phyloP scores from a whole-genome alignment of 768 basidiomycete genomes.

The Agrocybe praecox region DNA sequence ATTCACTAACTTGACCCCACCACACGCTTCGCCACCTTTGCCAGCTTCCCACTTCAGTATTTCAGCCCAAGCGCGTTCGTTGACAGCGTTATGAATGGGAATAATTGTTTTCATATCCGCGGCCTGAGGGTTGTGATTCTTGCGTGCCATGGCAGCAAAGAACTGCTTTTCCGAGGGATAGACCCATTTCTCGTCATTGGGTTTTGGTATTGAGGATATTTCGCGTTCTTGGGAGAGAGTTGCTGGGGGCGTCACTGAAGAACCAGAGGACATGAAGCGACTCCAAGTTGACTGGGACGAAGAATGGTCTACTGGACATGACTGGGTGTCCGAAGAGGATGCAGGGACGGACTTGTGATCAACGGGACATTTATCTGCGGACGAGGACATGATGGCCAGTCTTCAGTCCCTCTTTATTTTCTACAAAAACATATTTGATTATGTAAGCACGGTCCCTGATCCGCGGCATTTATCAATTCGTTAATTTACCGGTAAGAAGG shows the following conservation, averaged over 20 bases:
- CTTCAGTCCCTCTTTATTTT: slow-evolving; percentile 11
- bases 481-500: slow-evolving; percentile 7
- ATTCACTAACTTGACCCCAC: slow-evolving; percentile 79
- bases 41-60: slow-evolving; percentile 82
- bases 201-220: slow-evolving; percentile 85
- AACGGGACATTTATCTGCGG: slow-evolving; percentile 57
- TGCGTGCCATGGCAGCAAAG: slow-evolving; percentile 94
- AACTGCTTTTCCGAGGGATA: slow-evolving; percentile 99
- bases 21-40: slow-evolving; percentile 81
- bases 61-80: slow-evolving; percentile 90
- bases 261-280: slow-evolving; percentile 38
- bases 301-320: slow-evolving; percentile 45
- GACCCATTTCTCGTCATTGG: slow-evolving; percentile 80
- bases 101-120: slow-evolving; percentile 96
- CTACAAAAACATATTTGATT: slow-evolving; percentile 10
- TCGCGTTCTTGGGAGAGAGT: slow-evolving; percentile 74
- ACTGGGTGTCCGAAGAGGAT: slow-evolving; percentile 1
- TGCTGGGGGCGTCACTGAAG: slow-evolving; percentile 19
- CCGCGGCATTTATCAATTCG: background rate
- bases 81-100: slow-evolving; percentile 98
- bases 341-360: slow-evolving; percentile 54
- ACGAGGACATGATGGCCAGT: slow-evolving; percentile 22
- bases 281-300: slow-evolving; percentile 41
- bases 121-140: slow-evolving; percentile 86
- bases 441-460: slow-evolving; percentile 8